Percentiles rank a stretch among this genome's conserved stretches.
These are phyloP conservation scores for Phytophthora hibernalis DNA, from an alignment of 352 stramenopile genomes.

Conservation along the genomic window DNA sequence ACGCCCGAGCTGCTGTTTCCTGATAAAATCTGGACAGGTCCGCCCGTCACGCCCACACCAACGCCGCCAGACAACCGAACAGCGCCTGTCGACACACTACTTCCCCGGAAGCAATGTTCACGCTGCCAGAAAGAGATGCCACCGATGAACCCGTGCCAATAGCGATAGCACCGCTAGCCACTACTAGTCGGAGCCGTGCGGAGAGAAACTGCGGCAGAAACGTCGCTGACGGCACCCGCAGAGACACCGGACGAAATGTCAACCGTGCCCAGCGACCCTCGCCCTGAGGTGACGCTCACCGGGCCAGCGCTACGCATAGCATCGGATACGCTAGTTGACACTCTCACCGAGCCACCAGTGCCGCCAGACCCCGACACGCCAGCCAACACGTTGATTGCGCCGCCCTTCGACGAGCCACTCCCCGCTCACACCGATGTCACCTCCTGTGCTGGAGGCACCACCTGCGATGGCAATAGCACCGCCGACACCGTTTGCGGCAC, in stretches of 20 bases:
- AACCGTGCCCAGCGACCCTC: slow-evolving; percentile 26
- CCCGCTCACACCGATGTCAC: slow-evolving; percentile 6
- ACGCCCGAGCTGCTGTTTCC: slow-evolving; percentile 27
- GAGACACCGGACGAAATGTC: slow-evolving; percentile 26
- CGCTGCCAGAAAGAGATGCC: slow-evolving; percentile 20
- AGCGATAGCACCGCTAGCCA: slow-evolving; percentile 19
- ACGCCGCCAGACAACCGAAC: slow-evolving; percentile 19
- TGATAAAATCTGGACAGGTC: slow-evolving; percentile 22
- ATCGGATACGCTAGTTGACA: slow-evolving; percentile 24
- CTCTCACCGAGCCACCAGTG: slow-evolving; percentile 7
- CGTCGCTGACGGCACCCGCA: slow-evolving; percentile 6
- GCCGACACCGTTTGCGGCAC: slow-evolving; percentile 16
- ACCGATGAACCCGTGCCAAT: slow-evolving; percentile 18
- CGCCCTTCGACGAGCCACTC: slow-evolving; percentile 31
- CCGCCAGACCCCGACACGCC: slow-evolving; percentile 7
- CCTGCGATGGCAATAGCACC: slow-evolving; percentile 18
- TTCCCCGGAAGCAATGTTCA: slow-evolving; percentile 25
- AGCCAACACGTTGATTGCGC: slow-evolving; percentile 30
- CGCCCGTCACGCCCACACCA: slow-evolving; percentile 22
- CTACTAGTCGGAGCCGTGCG: slow-evolving; percentile 20
- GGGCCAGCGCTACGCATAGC: slow-evolving; percentile 27
- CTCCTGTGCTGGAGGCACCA: slow-evolving; percentile 28
- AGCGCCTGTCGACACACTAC: slow-evolving; percentile 10
- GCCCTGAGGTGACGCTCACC: slow-evolving; percentile 23
- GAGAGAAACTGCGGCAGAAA: slow-evolving; percentile 25